Conservation (phyloP, 352 stramenopile genomes). For the Phytophthora podocarpi region DNA sequence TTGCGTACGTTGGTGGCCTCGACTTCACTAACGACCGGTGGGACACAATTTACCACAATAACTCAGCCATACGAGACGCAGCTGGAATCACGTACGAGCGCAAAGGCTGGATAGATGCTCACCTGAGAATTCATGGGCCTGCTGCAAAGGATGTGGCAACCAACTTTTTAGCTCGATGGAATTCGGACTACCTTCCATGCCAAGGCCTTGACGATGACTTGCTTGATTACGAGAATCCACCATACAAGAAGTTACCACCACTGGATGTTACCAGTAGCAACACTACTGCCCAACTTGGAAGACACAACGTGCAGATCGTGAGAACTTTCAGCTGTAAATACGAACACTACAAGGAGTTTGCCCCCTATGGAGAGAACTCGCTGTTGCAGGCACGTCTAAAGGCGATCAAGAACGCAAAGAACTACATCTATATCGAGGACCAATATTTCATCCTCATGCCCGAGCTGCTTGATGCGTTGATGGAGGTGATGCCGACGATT, state of each 20-base stretch:
- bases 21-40: constrained; percentile 64
- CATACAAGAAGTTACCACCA: constrained; percentile 6
- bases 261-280: constrained; percentile 2
- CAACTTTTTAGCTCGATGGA: constrained; percentile 62
- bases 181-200: constrained; percentile 34
- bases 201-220: constrained; percentile 33
- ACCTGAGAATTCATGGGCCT: constrained; percentile 46
- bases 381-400: constrained; percentile 46
- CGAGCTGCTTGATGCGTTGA: constrained; percentile 41
- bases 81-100: constrained; percentile 37
- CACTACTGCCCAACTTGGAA: constrained; percentile 2
- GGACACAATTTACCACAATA: constrained; percentile 56
- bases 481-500: constrained; percentile 49
- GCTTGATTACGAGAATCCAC: constrained; percentile 49
- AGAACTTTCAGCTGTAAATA: constrained; percentile 63
- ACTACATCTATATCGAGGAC: constrained; percentile 26
- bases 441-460: constrained; percentile 40
- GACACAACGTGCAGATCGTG: constrained; percentile 39
- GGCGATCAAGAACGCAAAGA: constrained; percentile 49
- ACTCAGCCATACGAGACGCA: constrained; percentile 33
- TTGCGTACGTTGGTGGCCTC: constrained; percentile 55
- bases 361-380: constrained; percentile 48
- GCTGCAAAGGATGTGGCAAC: constrained; percentile 48
- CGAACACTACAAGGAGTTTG: constrained; percentile 52
- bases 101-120: constrained; percentile 60